Evolutionary conservation across 495 filamentous ascomycete genomes (phyloP).

Genomic region (Penicillium simplicissimum): DNA sequence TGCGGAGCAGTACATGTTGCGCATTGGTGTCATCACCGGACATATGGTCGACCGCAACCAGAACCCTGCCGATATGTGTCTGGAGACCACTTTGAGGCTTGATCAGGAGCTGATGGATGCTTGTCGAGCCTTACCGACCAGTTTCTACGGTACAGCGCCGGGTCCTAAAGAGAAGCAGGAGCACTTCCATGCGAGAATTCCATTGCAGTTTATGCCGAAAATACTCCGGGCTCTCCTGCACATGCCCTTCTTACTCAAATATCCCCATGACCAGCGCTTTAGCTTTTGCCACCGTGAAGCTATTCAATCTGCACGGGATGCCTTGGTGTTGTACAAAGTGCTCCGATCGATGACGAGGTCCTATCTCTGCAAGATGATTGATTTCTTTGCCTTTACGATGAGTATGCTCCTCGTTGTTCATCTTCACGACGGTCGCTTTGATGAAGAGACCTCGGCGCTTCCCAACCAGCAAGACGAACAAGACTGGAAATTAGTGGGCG

Average conservation of each 20-base stretch:
- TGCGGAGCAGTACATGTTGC: slow-evolving; percentile 33
- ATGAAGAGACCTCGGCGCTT: slow-evolving; percentile 24
- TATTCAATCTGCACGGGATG: slow-evolving; percentile 49
- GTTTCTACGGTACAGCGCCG: slow-evolving; percentile 31
- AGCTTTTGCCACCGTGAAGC: slow-evolving; percentile 43
- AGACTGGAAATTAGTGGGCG: slow-evolving; percentile 49
- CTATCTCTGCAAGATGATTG: slow-evolving; percentile 53
- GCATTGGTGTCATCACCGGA: slow-evolving; percentile 41
- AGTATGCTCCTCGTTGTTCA: slow-evolving; percentile 52
- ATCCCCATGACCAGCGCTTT: slow-evolving; percentile 41
- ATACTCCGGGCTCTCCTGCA: slow-evolving; percentile 49
- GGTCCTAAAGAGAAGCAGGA: slow-evolving; percentile 12
- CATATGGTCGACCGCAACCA: slow-evolving; percentile 56
- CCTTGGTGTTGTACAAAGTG: slow-evolving; percentile 43
- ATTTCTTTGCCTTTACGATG: slow-evolving; percentile 56
- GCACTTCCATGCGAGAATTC: slow-evolving; percentile 35
- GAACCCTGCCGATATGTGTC: slow-evolving; percentile 35
- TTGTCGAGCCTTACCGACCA: slow-evolving; percentile 34
- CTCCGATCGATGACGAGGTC: slow-evolving; percentile 40
- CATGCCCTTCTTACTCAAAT: slow-evolving; percentile 57
- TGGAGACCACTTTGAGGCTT: slow-evolving; percentile 44
- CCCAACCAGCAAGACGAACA: slow-evolving; percentile 37
- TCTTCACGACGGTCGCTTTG: slow-evolving; percentile 46
- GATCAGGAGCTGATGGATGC: slow-evolving; percentile 51
- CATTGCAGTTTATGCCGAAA: slow-evolving; percentile 50